A percentile compares a stretch with the other conserved stretches of the same genome.
Conservation (phyloP, 345 rosid genomes). For the Brassica rapa region DNA sequence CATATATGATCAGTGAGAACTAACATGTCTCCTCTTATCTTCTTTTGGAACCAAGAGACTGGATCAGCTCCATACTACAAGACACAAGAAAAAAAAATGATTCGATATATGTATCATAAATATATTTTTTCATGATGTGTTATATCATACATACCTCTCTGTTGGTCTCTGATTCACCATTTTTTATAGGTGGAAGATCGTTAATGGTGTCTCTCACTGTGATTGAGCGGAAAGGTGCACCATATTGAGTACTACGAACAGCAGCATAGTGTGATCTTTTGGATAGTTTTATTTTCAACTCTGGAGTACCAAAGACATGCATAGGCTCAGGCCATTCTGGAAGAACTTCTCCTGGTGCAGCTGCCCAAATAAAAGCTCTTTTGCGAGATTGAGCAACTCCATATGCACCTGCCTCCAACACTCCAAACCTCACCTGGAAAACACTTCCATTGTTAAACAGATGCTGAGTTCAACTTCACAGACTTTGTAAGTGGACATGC, state of each 20-base stretch:
- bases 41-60: conserved; percentile 83
- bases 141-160: conserved; percentile 56
- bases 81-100: not conserved
- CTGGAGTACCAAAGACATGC: conserved; percentile 75
- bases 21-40: conserved; percentile 53
- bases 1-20: conserved; percentile 75
- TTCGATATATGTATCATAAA: not conserved
- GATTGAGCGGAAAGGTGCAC: conserved; percentile 89
- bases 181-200: conserved; percentile 73
- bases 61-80: conserved; percentile 62
- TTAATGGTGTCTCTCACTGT: conserved; percentile 90
- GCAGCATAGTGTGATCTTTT: conserved; percentile 61
- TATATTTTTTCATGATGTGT: not conserved
- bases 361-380: conserved; percentile 93
- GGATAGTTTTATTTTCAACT: conserved; percentile 60
- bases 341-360: conserved; percentile 75
- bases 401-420: conserved; percentile 89
- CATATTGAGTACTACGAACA: conserved; percentile 65
- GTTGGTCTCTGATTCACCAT: conserved; percentile 59
- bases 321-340: conserved; percentile 99
- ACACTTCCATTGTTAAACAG: not conserved
- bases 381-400: conserved; percentile 90
- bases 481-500: not conserved
- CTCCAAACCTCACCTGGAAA: conserved; percentile 84
- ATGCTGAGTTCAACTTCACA: no score